Percentiles rank a stretch among this genome's conserved stretches.
phyloP scores from a whole-genome alignment of 2,329 filamentous ascomycete genomes.

The Nothomitra cinnamomea region DNA sequence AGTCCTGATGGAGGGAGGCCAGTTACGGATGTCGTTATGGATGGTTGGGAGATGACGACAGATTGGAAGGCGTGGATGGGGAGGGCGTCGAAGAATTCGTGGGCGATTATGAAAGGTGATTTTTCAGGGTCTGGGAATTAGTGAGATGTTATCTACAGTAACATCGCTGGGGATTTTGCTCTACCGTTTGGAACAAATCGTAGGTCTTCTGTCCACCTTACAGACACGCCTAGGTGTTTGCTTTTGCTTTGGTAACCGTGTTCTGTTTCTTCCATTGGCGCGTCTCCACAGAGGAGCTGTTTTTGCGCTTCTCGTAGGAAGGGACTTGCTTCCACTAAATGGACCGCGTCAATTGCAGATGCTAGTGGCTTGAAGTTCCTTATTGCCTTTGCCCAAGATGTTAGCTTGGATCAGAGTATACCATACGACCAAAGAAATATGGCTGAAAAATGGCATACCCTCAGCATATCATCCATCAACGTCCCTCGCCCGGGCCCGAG shows the following conservation, averaged over 20 bases:
- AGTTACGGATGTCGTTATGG: conserved; percentile 17
- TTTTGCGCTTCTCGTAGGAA: conserved; percentile 64
- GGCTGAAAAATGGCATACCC: conserved; percentile 42
- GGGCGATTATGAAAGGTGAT: conserved; percentile 83
- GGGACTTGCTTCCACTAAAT: conserved; percentile 85
- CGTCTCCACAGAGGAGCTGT: conserved; percentile 61
- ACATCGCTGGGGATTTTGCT: no score
- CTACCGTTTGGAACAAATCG: conserved; percentile 58
- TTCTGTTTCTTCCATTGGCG: conserved; percentile 50
- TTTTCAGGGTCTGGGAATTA: conserved; percentile 39
- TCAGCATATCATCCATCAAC: conserved; percentile 88
- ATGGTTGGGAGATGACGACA: conserved; percentile 29
- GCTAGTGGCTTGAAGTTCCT: conserved; percentile 66
- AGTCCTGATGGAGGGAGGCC: conserved; percentile 15
- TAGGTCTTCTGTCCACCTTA: conserved; percentile 83
- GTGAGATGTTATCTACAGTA: conserved; percentile 9
- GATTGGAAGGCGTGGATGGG: conserved; percentile 92
- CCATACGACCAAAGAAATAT: no score
- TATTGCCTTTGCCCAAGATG: conserved; percentile 45
- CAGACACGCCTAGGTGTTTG: conserved; percentile 57
- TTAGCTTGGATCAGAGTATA: background rate
- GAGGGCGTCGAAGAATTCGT: conserved; percentile 96
- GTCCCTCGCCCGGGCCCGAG: conserved; percentile 88
- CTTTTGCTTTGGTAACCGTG: conserved; percentile 57
- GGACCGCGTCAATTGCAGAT: conserved; percentile 66